Evolutionary conservation across 1,139 yeast genomes (phyloP).

Genomic region (Candida smagusa): DNA sequence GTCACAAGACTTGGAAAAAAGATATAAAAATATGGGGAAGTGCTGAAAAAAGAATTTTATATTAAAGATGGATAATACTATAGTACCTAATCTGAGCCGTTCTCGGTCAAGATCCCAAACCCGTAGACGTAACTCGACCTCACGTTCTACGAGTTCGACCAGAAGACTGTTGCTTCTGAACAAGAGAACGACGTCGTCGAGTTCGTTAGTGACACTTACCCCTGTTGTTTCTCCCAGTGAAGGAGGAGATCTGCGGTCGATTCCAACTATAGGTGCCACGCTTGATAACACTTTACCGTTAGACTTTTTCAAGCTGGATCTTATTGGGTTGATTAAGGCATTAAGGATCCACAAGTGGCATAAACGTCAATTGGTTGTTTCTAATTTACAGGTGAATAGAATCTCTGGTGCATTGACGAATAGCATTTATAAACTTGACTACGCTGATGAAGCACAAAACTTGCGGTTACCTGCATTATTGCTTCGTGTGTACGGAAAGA

Average conservation of each 20-base stretch:
- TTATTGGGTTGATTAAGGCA: conserved; percentile 61
- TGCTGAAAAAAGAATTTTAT: too few species aligned
- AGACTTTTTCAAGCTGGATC: conserved; percentile 82
- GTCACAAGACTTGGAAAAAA: too few species aligned
- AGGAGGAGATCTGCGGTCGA: conserved; percentile 23
- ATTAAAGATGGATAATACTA: conserved; percentile 17
- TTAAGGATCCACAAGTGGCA: conserved; percentile 80
- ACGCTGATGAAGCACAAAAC: conserved; percentile 25
- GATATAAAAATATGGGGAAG: too few species aligned
- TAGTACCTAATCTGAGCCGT: conserved; percentile 13
- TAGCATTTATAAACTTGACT: conserved; percentile 71
- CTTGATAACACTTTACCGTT: conserved; percentile 74
- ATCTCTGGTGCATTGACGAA: conserved; percentile 94
- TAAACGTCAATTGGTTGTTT: conserved; percentile 35
- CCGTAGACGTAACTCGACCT: conserved; percentile 31
- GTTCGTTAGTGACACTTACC: conserved; percentile 17
- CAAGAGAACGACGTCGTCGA: conserved; percentile 29
- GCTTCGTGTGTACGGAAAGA: conserved; percentile 86
- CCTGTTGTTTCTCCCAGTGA: conserved; percentile 1
- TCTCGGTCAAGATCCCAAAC: conserved; percentile 39
- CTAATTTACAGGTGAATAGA: conserved; percentile 51
- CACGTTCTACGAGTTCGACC: conserved; percentile 35
- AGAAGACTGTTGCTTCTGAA: conserved; percentile 34
- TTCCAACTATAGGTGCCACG: conserved; percentile 39
- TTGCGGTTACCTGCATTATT: conserved; percentile 47